A percentile compares a stretch with the other conserved stretches of the same genome.
Evolutionary conservation across 257 asterid species (phyloP).

Genomic region (Ophiorrhiza pumila): DNA sequence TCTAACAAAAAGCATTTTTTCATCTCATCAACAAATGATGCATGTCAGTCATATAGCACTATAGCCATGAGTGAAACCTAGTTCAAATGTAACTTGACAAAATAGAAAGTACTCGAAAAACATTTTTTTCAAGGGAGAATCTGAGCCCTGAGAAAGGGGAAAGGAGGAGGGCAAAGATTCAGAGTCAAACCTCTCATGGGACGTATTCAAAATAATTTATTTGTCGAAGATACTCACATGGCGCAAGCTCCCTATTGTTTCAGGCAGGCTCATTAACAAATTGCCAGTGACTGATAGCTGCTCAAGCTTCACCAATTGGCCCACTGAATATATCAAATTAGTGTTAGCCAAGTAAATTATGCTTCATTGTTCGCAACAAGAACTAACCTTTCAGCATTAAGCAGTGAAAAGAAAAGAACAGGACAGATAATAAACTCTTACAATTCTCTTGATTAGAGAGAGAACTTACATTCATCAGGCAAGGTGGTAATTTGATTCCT

Average conservation of each 20-base stretch:
- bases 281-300: constrained; percentile 73
- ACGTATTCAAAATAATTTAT: neutral
- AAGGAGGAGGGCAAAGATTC: neutral
- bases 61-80: neutral
- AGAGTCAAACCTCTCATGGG: neutral
- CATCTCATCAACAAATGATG: neutral
- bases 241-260: constrained; percentile 97
- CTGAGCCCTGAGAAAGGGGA: neutral
- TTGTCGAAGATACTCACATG: constrained; percentile 56
- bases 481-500: constrained; percentile 65
- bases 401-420: neutral
- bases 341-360: constrained; percentile 1
- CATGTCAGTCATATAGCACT: neutral
- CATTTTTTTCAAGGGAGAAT: neutral
- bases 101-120: neutral
- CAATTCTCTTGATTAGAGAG: constrained; percentile 14
- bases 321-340: constrained; percentile 55
- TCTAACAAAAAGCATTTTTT: neutral
- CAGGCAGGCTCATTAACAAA: constrained; percentile 62
- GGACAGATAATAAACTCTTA: constrained; percentile 17
- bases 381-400: neutral
- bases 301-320: constrained; percentile 96
- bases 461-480: constrained; percentile 87
- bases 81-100: neutral
- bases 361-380: neutral